Evolutionary conservation across 73 alveolate genomes (phyloP).

Genomic region (Paramecium primaurelia): DNA sequence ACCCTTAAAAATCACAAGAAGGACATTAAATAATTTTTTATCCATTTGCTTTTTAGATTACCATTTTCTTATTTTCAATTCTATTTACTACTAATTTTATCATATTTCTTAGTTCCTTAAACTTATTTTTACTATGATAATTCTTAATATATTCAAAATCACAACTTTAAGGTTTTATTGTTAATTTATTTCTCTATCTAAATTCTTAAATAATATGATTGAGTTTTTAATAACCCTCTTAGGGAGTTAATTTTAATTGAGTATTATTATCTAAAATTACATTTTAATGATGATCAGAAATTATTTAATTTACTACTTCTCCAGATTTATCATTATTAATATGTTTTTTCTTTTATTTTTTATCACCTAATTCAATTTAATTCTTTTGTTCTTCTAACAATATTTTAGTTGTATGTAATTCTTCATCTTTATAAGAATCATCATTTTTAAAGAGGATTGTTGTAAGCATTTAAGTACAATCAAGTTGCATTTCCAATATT

Average conservation of each 20-base stretch:
- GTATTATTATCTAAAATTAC: background rate
- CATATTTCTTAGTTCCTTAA: background rate
- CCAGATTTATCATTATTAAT: background rate
- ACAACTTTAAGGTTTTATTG: background rate
- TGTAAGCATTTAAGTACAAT: background rate
- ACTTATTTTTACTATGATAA: background rate
- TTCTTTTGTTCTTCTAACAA: background rate
- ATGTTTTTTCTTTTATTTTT: background rate
- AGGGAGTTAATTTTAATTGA: background rate
- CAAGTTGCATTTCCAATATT: background rate
- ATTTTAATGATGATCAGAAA: background rate
- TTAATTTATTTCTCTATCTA: background rate
- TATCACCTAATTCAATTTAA: background rate
- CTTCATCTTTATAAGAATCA: background rate
- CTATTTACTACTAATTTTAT: background rate
- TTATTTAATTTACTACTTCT: background rate
- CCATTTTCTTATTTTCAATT: background rate
- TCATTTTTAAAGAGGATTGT: background rate
- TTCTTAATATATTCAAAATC: background rate
- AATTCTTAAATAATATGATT: background rate
- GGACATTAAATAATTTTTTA: background rate
- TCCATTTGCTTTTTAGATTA: background rate
- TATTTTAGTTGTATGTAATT: background rate
- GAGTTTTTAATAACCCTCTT: background rate
- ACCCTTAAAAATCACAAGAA: background rate